Percentiles rank a stretch among this genome's conserved stretches.
phyloP scores from a whole-genome alignment of 2,329 filamentous ascomycete species.

The Trichophaea hybrida region DNA sequence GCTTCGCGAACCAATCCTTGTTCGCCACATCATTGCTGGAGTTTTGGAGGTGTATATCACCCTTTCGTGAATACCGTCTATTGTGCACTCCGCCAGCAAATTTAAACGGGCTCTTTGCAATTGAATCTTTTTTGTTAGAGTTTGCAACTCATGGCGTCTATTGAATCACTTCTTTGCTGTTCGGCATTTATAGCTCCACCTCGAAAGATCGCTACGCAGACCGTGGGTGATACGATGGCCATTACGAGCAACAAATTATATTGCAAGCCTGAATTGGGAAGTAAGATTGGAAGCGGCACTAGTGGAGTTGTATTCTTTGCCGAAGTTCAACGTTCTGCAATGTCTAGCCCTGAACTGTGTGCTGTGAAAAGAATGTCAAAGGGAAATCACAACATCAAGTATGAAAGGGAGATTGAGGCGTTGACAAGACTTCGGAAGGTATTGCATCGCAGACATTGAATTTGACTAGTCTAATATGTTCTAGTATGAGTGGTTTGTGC shows the following conservation, averaged over 20 bases:
- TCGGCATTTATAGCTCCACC: too few relatives aligned
- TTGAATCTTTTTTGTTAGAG: too few relatives aligned
- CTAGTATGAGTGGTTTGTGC: slow-evolving; percentile 18
- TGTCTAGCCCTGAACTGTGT: background rate
- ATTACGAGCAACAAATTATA: background rate
- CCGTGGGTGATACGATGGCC: too few relatives aligned
- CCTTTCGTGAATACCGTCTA: too few relatives aligned
- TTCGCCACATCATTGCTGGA: too few relatives aligned
- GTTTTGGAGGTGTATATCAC: too few relatives aligned
- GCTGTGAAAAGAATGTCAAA: background rate
- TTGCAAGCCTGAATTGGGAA: background rate
- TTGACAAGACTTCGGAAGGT: background rate
- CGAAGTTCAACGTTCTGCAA: background rate
- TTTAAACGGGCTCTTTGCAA: too few relatives aligned
- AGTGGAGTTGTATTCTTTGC: background rate
- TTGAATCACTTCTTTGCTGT: too few relatives aligned
- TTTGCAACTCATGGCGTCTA: too few relatives aligned
- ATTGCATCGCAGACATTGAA: background rate
- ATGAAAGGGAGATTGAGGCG: background rate
- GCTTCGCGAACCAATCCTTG: too few relatives aligned
- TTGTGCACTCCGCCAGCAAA: too few relatives aligned
- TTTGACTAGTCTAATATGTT: background rate
- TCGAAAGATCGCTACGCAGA: too few relatives aligned
- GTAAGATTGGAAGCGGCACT: background rate
- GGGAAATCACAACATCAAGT: background rate